Evolutionary conservation across 805 yeast species (phyloP).

Genomic region (Brettanomyces sp.): DNA sequence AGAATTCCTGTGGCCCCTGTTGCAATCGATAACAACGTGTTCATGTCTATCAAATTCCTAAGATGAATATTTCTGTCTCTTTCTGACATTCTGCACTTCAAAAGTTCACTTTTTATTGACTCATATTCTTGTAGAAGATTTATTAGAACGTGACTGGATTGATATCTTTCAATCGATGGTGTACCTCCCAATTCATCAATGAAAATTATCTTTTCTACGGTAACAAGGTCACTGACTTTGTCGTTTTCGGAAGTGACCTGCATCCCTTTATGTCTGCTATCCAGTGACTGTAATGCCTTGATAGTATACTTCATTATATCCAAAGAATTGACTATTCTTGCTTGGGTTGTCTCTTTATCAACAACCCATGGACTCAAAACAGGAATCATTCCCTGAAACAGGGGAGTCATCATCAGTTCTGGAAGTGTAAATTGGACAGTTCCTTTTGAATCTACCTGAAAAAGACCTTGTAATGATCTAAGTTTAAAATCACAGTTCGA

Average conservation of each 20-base stretch:
- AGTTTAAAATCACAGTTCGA: slow-evolving; percentile 13
- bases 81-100: slow-evolving; percentile 34
- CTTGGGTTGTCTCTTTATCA: slow-evolving; percentile 22
- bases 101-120: slow-evolving; percentile 54
- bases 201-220: slow-evolving; percentile 74
- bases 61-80: slow-evolving; percentile 44
- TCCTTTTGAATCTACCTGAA: slow-evolving; percentile 20
- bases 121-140: slow-evolving; percentile 76
- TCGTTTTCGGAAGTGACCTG: slow-evolving; percentile 4
- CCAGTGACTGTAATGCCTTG: slow-evolving; percentile 22
- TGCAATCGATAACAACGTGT: slow-evolving; percentile 38
- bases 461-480: slow-evolving; percentile 28
- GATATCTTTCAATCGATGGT: slow-evolving; percentile 75
- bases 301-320: slow-evolving; percentile 32
- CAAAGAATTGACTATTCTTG: slow-evolving; percentile 29
- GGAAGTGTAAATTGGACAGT: slow-evolving; percentile 22
- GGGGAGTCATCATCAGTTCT: slow-evolving; percentile 31
- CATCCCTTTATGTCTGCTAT: slow-evolving; percentile 8
- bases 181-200: slow-evolving; percentile 84
- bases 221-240: slow-evolving; percentile 24
- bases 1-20: slow-evolving; percentile 66
- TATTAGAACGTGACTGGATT: slow-evolving; percentile 78
- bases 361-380: slow-evolving; percentile 51
- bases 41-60: slow-evolving; percentile 60
- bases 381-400: slow-evolving; percentile 42